Base-by-base conservation (phyloP, 495 filamentous ascomycete genomes). In the Baudoinia panamericana region DNA sequence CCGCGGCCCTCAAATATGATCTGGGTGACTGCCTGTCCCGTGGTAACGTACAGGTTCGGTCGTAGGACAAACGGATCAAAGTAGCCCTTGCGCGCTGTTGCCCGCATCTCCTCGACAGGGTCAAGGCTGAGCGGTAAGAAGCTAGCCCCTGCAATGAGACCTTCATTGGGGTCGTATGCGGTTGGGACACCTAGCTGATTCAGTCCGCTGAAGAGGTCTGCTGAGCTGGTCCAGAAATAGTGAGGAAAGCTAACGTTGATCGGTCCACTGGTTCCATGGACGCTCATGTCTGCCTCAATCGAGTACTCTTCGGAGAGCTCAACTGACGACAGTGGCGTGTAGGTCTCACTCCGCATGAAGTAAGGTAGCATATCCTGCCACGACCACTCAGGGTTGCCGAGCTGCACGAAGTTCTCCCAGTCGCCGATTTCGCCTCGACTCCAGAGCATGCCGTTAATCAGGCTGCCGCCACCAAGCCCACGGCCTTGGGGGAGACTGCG, bases 391-490 rank as follows among this genome's bases (percentile, higher is more conserved):
- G 33, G 39, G 29, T 51, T 48, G 19, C 44, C 48, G 6, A 51
- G 27, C 11, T 24, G 22, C n/a, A 42, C 38, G 34, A 45, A 51
- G 21, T 52, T 34, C 18, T 46, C 46, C 23, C 40, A 51, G 21
- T 54, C 51, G 18, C 25, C 48, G 5, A 36, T 22, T 17, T 25
- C 7, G 15, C 46, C 53, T 30, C 51, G 30, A 36, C 48, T 47
- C 51, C 46, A 53, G 1, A 53, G 31, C 53, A 56, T 50, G 20
- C 41, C 45, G 37, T 56, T 56, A 16, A 56, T 35, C n/a, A 53
- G 26, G 12, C 48, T 51, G 25, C 46, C 39, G 16, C 53, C 51
- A 11, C 47, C 47, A 5, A 50, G 47, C 3, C 26, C 47, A 16
- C 25, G 31, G 30, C 51, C 46, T 30, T 50, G 51, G 8, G 51